Percentiles rank a stretch among this genome's conserved stretches.
Evolutionary conservation across 1,284 basidiomycete genomes (phyloP).

Genomic region (Irpex rosettiformis): DNA sequence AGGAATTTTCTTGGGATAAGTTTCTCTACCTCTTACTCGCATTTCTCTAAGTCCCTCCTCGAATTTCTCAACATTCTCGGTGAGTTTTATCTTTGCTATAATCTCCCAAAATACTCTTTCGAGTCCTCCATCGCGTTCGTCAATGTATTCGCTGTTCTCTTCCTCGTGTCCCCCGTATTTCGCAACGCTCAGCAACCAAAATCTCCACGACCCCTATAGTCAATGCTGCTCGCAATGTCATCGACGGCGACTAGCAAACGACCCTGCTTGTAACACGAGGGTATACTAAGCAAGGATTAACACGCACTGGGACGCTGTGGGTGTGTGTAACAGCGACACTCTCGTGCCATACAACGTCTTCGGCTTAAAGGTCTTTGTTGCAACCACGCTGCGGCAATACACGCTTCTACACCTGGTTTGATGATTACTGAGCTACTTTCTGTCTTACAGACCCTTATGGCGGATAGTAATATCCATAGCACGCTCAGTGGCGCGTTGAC

Average conservation of each 20-base stretch:
- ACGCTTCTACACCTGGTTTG: not conserved
- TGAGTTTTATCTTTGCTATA: not conserved
- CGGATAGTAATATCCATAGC: conserved; percentile 10
- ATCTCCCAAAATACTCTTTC: conserved; percentile 8
- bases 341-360: no score
- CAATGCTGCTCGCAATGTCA: no score
- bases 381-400: no score
- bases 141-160: conserved; percentile 6
- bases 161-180: not conserved
- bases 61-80: not conserved
- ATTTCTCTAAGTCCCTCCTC: conserved; percentile 2
- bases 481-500: conserved; percentile 9
- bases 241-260: no score
- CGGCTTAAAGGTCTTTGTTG: no score
- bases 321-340: no score
- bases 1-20: conserved; percentile 3
- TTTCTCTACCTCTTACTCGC: conserved; percentile 1
- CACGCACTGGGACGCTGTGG: no score
- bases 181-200: not conserved
- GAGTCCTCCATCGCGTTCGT: conserved; percentile 3
- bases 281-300: no score
- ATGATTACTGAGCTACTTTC: not conserved
- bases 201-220: not conserved
- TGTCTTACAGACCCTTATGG: not conserved
- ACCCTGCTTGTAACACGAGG: no score